phyloP scores from a whole-genome alignment of 225 moss, liverwort and hornwort genomes.

The Thuidium tamariscinum region DNA sequence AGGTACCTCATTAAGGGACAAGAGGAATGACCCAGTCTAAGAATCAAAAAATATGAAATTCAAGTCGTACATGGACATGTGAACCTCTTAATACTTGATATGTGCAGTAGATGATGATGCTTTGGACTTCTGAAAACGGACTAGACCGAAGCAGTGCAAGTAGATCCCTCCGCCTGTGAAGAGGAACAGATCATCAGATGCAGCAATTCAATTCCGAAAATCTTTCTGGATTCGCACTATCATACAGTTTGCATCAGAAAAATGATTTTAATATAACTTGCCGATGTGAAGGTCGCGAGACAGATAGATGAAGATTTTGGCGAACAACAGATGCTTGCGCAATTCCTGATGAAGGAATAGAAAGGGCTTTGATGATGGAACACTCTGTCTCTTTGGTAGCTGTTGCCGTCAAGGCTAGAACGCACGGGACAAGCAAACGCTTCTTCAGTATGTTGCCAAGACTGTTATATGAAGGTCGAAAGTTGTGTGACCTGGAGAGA shows the following conservation, averaged over 20 bases:
- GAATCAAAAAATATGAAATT: neutral
- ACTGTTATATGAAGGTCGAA: conserved; percentile 86
- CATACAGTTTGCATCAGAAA: neutral
- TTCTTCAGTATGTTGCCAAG: conserved; percentile 65
- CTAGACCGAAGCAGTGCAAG: conserved; percentile 59
- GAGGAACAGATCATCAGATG: neutral
- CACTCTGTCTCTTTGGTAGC: conserved; percentile 72
- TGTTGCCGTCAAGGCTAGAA: conserved; percentile 87
- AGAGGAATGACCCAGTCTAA: neutral
- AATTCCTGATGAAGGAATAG: conserved; percentile 46
- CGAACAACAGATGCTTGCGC: conserved; percentile 55
- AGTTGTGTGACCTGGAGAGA: conserved; percentile 84
- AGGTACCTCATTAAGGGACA: neutral
- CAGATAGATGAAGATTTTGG: conserved; percentile 59
- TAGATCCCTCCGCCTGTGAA: conserved; percentile 51
- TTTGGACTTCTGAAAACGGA: conserved; percentile 56
- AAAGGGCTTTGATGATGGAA: conserved; percentile 60
- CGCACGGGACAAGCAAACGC: conserved; percentile 60
- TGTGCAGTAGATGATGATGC: conserved; percentile 86
- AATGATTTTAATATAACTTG: conserved; percentile 1
- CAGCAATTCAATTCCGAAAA: neutral
- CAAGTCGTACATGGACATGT: neutral
- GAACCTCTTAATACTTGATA: conserved; percentile 47
- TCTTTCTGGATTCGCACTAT: neutral
- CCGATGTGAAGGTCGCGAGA: conserved; percentile 66